A percentile compares a stretch with the other conserved stretches of the same genome.
These are phyloP conservation scores for Bertia moriformis DNA, from an alignment of 2,329 filamentous ascomycete species.

Conservation along the genomic window DNA sequence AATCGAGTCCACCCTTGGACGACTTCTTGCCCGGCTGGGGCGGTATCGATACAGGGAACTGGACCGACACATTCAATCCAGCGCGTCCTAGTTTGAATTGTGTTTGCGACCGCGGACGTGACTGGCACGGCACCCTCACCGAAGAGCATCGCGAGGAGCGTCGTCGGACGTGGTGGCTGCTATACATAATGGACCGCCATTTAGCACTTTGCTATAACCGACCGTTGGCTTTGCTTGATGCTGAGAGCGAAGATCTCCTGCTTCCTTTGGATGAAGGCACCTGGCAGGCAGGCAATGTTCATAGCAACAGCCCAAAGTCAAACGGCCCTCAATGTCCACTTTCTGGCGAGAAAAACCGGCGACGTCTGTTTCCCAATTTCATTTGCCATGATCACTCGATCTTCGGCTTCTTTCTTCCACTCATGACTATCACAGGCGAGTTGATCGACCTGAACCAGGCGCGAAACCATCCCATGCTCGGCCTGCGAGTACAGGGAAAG, in stretches of 20 bases:
- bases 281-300: not conserved
- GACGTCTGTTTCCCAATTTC: not conserved
- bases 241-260: conserved; percentile 1
- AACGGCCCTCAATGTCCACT: not conserved
- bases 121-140: not conserved
- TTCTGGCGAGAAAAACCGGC: not conserved
- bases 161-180: not conserved
- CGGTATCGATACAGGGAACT: not conserved
- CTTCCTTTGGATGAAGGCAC: not conserved
- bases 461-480: conserved; percentile 1
- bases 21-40: not conserved
- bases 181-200: conserved; percentile 1
- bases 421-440: conserved; percentile 1
- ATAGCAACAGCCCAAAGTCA: not conserved
- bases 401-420: conserved; percentile 1
- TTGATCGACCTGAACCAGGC: conserved; percentile 1
- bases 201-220: not conserved
- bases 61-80: not conserved
- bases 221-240: not conserved
- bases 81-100: not conserved
- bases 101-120: not conserved
- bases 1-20: not conserved
- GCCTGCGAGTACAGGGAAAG: not conserved
- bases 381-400: conserved; percentile 1
- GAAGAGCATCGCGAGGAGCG: conserved; percentile 1